Base-by-base conservation (phyloP, 2,329 filamentous ascomycete genomes). In the Grosmannia penicillata region DNA sequence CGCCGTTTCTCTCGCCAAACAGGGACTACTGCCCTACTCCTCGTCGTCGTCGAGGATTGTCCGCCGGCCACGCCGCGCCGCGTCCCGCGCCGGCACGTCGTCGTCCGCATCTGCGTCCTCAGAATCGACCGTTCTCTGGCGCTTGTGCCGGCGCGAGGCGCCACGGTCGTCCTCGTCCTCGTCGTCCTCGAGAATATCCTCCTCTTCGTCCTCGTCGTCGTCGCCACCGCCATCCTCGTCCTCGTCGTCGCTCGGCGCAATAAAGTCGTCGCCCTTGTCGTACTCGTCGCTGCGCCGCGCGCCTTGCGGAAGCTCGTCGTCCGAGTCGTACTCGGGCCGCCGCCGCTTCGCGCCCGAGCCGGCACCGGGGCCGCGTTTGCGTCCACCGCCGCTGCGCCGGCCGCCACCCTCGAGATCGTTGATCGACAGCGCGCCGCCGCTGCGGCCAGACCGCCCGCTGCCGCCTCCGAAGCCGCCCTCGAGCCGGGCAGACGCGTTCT, bases 201-300 rank as follows among this genome's bases (percentile, higher is more conserved):
- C 68, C 25, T 63, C 70, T 6, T 82, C 78, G 19, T 70, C 72
- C 27, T 68, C 70, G 37, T 67, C 70, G 6, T 75, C 73, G 25
- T 70, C 73, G 1, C 68, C 74, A 4, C 65, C 72, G 24, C 70
- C 73, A 29, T 72, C 73, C 30, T 58, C 55, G 39, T 57, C 56
- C 30, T 86, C 82, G 42, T 84, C 80, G 47, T 85, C 82, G 49
- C 78, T 85, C 4, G 66, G 67, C 4, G 79, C 82, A 40, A 89
- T 70, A 53, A 89, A 89, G 41, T 79, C 82, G 51, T 89, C 82
- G 25, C 80, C 80, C 52, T 79, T 69, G 45, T 87, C 82, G 52
- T 89, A 89, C 48, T 84, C 79, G 46, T 87, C 79, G 43, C 78
- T 70, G 37, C 72, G 70, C 24, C 68, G 68, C 33, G 63, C 63